A percentile compares a stretch with the other conserved stretches of the same genome.
These are phyloP conservation scores for Tolypocladium guangdongense DNA, from an alignment of 2,329 filamentous ascomycete genomes.

Conservation along the genomic window DNA sequence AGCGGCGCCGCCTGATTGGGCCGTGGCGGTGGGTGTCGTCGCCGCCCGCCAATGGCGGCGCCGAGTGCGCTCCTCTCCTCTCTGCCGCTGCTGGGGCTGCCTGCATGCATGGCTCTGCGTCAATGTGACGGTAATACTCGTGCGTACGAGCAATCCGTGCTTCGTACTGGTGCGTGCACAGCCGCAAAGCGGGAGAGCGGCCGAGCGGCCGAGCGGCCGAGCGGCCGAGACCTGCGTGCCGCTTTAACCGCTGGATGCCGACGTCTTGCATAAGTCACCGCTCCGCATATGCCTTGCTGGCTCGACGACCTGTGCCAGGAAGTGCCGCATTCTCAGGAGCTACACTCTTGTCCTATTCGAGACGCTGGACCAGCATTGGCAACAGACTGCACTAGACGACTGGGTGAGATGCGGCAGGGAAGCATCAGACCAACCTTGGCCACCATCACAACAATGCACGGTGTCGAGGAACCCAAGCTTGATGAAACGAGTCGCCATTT, in stretches of 20 bases:
- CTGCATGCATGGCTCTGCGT: not conserved
- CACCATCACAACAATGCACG: not conserved
- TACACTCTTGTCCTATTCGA: no score
- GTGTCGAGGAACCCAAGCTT: not conserved
- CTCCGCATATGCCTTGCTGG: not conserved
- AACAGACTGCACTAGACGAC: not conserved
- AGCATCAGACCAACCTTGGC: not conserved
- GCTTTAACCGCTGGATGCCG: not conserved
- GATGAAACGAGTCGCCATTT: not conserved
- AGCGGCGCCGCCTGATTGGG: conserved; percentile 11
- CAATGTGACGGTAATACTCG: not conserved
- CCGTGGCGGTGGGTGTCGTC: not conserved
- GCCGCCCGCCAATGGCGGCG: not conserved
- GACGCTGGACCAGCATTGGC: not conserved
- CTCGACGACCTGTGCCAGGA: not conserved
- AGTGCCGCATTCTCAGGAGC: not conserved
- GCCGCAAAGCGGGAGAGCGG: no score
- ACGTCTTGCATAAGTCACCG: not conserved
- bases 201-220: no score
- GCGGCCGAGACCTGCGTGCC: not conserved
- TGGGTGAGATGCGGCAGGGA: not conserved
- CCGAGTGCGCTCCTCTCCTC: not conserved
- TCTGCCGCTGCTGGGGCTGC: not conserved
- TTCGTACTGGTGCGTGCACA: not conserved
- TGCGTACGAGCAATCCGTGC: no score